A percentile compares a stretch with the other conserved stretches of the same genome.
Conservation (phyloP, 2,329 filamentous ascomycete genomes). For the Fusarium sarcochroum region DNA sequence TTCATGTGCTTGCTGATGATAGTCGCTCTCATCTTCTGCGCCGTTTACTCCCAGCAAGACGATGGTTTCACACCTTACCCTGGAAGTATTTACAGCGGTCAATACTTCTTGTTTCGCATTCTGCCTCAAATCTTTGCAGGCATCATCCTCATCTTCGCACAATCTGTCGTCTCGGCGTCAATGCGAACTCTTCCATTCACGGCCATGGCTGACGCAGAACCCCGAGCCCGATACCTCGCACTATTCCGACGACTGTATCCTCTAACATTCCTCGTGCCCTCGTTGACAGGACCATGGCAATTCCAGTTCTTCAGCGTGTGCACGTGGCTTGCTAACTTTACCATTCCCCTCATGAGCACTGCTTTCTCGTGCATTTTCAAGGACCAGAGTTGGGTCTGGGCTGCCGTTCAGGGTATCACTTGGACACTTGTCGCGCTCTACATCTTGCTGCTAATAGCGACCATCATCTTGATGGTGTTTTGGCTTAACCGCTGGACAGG, state of each 20-base stretch:
- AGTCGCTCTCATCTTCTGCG: conserved; percentile 78
- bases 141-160: conserved; percentile 80
- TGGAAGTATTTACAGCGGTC: conserved; percentile 74
- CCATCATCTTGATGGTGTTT: conserved; percentile 68
- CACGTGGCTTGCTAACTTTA: conserved; percentile 84
- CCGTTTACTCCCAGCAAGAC: conserved; percentile 74
- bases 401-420: conserved; percentile 80
- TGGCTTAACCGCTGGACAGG: conserved; percentile 79
- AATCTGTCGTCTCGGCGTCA: conserved; percentile 80
- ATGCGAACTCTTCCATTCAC: conserved; percentile 83
- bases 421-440: conserved; percentile 86
- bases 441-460: conserved; percentile 72
- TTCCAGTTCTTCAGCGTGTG: conserved; percentile 76
- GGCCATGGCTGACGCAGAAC: conserved; percentile 77
- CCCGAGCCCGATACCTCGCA: conserved; percentile 71
- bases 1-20: conserved; percentile 78
- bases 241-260: conserved; percentile 79
- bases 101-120: conserved; percentile 90
- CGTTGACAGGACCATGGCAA: conserved; percentile 72
- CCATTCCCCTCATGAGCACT: conserved; percentile 84
- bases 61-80: conserved; percentile 78
- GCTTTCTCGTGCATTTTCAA: conserved; percentile 76
- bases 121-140: conserved; percentile 84
- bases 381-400: conserved; percentile 80
- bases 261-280: conserved; percentile 74